Evolutionary conservation across 2,329 filamentous ascomycete species (phyloP).

Genomic region (Xylariaceae sp.): DNA sequence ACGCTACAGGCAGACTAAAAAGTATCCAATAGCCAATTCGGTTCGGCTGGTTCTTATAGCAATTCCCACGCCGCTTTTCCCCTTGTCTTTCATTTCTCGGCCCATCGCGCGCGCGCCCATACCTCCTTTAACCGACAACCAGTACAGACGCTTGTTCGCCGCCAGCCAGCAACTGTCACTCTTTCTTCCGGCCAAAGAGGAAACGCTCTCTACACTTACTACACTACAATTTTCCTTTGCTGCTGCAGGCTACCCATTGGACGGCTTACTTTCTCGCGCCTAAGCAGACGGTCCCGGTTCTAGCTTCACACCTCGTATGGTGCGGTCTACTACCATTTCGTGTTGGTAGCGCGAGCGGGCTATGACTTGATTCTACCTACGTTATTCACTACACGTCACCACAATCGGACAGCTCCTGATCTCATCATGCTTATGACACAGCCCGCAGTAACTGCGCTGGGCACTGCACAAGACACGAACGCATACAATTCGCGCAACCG

Average conservation of each 20-base stretch:
- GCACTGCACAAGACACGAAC: conserved; percentile 39
- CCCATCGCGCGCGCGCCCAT: conserved; percentile 7
- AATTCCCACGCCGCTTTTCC: conserved; percentile 12
- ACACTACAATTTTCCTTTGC: not conserved
- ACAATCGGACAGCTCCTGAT: conserved; percentile 24
- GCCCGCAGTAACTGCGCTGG: conserved; percentile 41
- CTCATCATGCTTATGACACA: conserved; percentile 52
- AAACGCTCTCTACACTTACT: not conserved
- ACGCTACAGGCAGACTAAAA: not conserved
- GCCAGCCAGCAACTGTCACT: not conserved
- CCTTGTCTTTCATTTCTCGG: conserved; percentile 17
- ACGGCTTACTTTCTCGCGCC: not conserved
- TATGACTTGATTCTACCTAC: conserved; percentile 28
- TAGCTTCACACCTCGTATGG: conserved; percentile 14
- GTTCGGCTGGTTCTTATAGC: conserved; percentile 2
- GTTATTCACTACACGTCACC: conserved; percentile 16
- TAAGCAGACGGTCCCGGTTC: conserved; percentile 10
- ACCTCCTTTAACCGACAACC: conserved; percentile 16
- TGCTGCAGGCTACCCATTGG: not conserved
- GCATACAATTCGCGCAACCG: conserved; percentile 33
- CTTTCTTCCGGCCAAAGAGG: not conserved
- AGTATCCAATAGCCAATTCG: conserved; percentile 1
- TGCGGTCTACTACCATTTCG: conserved; percentile 9
- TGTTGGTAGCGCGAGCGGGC: conserved; percentile 19
- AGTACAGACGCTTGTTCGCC: conserved; percentile 6